phyloP scores from a whole-genome alignment of 192 early-diverging fungal species.

The Coemansia sp. region DNA sequence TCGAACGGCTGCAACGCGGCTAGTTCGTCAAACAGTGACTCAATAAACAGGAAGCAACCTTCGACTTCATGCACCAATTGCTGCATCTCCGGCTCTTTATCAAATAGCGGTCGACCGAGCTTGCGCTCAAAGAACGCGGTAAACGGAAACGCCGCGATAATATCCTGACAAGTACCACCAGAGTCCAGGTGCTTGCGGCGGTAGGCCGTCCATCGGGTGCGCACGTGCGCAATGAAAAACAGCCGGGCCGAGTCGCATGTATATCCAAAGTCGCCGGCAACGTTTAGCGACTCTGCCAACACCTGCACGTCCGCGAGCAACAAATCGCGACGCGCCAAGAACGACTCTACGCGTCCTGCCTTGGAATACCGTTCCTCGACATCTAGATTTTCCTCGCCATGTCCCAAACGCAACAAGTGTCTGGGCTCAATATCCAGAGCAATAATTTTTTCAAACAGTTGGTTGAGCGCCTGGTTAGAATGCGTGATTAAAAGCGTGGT shows the following conservation, averaged over 20 bases:
- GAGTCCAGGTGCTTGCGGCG: constrained; percentile 22
- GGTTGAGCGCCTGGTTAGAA: constrained; percentile 98
- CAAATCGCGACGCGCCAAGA: constrained; percentile 75
- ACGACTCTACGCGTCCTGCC: constrained; percentile 92
- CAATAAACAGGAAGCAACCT: constrained; percentile 83
- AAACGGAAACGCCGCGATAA: constrained; percentile 78
- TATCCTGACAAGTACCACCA: background rate
- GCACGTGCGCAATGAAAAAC: constrained; percentile 81
- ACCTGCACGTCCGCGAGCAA: constrained; percentile 77
- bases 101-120: constrained; percentile 63
- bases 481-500: constrained; percentile 93
- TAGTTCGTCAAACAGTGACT: constrained; percentile 81
- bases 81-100: constrained; percentile 8
- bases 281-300: constrained; percentile 72
- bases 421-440: constrained; percentile 89
- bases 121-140: constrained; percentile 70
- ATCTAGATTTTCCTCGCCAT: constrained; percentile 89
- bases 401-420: constrained; percentile 92
- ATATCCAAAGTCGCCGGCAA: constrained; percentile 84
- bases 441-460: constrained; percentile 96
- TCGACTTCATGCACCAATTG: constrained; percentile 60
- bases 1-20: constrained; percentile 95
- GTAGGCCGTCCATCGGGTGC: constrained; percentile 75
- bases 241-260: constrained; percentile 93
- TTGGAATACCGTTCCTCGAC: constrained; percentile 83